Conservation (phyloP, 805 yeast species). For the Blastobotrys mokoenaii region DNA sequence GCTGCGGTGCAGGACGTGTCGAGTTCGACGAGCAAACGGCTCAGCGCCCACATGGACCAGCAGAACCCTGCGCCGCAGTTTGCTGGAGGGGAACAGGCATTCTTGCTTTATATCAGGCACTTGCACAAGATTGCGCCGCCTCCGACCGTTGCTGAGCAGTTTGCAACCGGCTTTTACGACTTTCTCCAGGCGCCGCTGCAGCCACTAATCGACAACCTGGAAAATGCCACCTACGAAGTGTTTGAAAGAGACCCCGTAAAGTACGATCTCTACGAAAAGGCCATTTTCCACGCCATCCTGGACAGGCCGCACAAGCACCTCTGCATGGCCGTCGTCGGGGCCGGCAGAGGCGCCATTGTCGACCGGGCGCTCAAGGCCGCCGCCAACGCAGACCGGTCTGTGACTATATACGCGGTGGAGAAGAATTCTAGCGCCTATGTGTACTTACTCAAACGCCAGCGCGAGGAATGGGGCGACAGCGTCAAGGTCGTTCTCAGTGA, state of each 20-base stretch:
- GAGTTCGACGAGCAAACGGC: not conserved
- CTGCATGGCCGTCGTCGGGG: constrained; percentile 61
- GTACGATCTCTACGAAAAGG: constrained; percentile 58
- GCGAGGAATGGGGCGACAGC: constrained; percentile 40
- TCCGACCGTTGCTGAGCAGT: constrained; percentile 27
- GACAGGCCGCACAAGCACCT: constrained; percentile 19
- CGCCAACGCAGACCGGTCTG: constrained; percentile 16
- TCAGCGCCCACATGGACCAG: not conserved
- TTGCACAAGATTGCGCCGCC: constrained; percentile 18
- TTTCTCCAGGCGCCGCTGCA: constrained; percentile 55
- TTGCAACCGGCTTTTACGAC: constrained; percentile 35
- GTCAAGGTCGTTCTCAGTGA: constrained; percentile 52
- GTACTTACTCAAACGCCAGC: constrained; percentile 41
- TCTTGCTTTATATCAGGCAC: constrained; percentile 20
- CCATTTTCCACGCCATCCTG: constrained; percentile 50
- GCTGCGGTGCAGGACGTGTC: no score
- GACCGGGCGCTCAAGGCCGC: constrained; percentile 42
- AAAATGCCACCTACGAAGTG: constrained; percentile 50
- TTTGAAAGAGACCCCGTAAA: constrained; percentile 68
- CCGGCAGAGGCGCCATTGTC: constrained; percentile 82
- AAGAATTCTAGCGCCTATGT: constrained; percentile 56
- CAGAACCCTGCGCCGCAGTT: constrained; percentile 8
- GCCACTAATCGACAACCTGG: constrained; percentile 55
- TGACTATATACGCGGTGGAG: constrained; percentile 53
- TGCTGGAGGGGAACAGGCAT: constrained; percentile 18